These are phyloP conservation scores for Fusarium odoratissimum DNA, from an alignment of 2,329 filamentous ascomycete genomes.

Conservation along the genomic window DNA sequence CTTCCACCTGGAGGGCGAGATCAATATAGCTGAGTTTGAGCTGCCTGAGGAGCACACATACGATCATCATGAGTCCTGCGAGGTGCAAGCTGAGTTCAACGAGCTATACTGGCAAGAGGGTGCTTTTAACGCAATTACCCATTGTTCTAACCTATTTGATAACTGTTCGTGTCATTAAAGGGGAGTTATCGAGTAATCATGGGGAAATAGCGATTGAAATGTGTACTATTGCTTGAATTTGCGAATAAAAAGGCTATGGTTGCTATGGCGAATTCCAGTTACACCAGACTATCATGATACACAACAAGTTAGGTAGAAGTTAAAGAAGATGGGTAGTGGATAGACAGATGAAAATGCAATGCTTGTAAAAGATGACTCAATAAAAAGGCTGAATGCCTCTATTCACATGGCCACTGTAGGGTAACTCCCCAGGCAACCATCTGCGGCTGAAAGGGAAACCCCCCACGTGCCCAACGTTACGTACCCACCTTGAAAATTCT, in stretches of 20 bases:
- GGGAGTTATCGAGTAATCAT: rapidly evolving
- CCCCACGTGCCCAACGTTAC: slow-evolving; percentile 38
- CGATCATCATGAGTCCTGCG: background rate
- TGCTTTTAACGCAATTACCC: background rate
- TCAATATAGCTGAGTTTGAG: background rate
- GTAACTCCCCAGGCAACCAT: slow-evolving; percentile 13
- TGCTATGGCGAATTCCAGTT: background rate
- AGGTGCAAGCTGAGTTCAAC: background rate
- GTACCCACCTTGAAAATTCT: slow-evolving; percentile 18
- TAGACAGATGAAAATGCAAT: background rate
- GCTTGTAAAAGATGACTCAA: background rate
- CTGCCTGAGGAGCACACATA: background rate
- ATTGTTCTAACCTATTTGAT: slow-evolving; percentile 19
- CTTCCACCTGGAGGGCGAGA: slow-evolving; percentile 2
- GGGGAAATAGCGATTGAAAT: background rate
- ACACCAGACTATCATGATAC: background rate
- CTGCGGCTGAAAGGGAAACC: slow-evolving; percentile 37
- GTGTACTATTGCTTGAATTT: background rate
- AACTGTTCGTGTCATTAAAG: slow-evolving; percentile 23
- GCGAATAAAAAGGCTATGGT: rapidly evolving
- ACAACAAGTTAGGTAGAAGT: background rate
- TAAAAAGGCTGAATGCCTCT: background rate
- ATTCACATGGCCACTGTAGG: slow-evolving; percentile 12
- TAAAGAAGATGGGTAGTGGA: background rate
- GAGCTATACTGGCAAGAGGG: background rate